These are phyloP conservation scores for Somion occarium DNA, from an alignment of 1,284 basidiomycete species.

Conservation along the genomic window DNA sequence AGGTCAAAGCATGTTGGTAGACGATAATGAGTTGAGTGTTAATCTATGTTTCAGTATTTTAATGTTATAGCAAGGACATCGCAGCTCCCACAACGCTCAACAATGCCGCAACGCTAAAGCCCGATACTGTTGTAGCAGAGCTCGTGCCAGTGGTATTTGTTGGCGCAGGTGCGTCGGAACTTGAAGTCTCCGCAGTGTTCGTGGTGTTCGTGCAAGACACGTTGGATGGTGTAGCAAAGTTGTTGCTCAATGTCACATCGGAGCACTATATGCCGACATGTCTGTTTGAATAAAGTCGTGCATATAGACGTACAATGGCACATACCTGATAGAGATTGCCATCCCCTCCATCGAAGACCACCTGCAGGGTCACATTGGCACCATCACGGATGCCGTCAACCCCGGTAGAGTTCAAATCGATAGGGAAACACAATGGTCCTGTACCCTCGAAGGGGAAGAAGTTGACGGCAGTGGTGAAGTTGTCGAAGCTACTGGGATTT, in stretches of 20 bases:
- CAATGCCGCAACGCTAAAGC: not conserved
- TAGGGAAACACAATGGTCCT: slow-evolving; percentile 47
- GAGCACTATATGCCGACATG: slow-evolving; percentile 45
- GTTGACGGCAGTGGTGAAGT: slow-evolving; percentile 28
- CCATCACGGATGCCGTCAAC: slow-evolving; percentile 37
- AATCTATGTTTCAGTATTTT: no score
- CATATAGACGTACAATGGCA: not conserved
- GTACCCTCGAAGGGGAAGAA: slow-evolving; percentile 35
- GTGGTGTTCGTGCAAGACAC: slow-evolving; percentile 26
- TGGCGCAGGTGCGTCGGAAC: slow-evolving; percentile 7
- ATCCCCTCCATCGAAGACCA: slow-evolving; percentile 57
- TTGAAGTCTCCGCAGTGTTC: not conserved
- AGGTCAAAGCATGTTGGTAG: no score
- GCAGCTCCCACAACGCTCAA: slow-evolving; percentile 12
- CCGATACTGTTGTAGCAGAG: not conserved
- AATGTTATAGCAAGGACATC: not conserved
- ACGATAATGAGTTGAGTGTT: no score
- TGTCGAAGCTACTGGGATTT: slow-evolving; percentile 57
- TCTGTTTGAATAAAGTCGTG: not conserved
- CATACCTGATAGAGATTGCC: slow-evolving; percentile 54
- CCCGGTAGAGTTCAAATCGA: slow-evolving; percentile 41
- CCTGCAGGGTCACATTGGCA: slow-evolving; percentile 51
- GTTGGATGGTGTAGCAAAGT: slow-evolving; percentile 32
- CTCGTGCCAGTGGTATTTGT: slow-evolving; percentile 6
- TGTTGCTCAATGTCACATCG: slow-evolving; percentile 60